A percentile compares a stretch with the other conserved stretches of the same genome.
Conservation (phyloP, 495 filamentous ascomycete species). For the Annulohypoxylon maeteangense region DNA sequence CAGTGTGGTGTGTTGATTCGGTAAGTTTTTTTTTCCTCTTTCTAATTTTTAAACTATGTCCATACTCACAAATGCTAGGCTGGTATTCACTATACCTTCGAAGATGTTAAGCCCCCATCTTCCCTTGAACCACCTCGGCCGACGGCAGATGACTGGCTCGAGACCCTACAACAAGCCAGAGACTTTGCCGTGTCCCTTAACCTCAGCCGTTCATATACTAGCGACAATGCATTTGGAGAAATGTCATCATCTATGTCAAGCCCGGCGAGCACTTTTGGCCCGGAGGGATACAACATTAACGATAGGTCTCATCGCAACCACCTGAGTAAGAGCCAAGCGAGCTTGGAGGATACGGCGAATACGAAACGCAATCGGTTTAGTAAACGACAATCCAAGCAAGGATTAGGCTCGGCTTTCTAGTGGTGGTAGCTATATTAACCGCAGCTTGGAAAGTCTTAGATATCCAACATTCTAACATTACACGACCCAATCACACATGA, state of each 20-base stretch:
- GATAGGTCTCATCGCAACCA: slow-evolving; percentile 63
- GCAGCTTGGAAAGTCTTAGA: slow-evolving; percentile 29
- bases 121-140: slow-evolving; percentile 49
- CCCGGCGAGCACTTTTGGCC: slow-evolving; percentile 77
- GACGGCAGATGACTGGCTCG: slow-evolving; percentile 81
- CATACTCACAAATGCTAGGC: slow-evolving; percentile 63
- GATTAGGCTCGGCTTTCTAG: slow-evolving; percentile 83
- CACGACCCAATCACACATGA: slow-evolving; percentile 1
- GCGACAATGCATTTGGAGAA: slow-evolving; percentile 76
- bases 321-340: slow-evolving; percentile 65
- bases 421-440: slow-evolving; percentile 1
- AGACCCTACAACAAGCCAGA: slow-evolving; percentile 80
- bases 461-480: slow-evolving; percentile 20
- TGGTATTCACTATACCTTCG: slow-evolving; percentile 92
- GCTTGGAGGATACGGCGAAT: slow-evolving; percentile 64
- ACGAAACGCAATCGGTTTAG: slow-evolving; percentile 81
- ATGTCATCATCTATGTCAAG: slow-evolving; percentile 77
- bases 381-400: slow-evolving; percentile 89
- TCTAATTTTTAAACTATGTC: neutral
- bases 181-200: slow-evolving; percentile 82
- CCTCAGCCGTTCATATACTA: slow-evolving; percentile 70
- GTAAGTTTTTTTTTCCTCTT: slow-evolving; percentile 65
- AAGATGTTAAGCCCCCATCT: slow-evolving; percentile 75
- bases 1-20: slow-evolving; percentile 92
- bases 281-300: slow-evolving; percentile 55